Conservation (phyloP, 75 land plant species). For the Sequoia sempervirens region DNA sequence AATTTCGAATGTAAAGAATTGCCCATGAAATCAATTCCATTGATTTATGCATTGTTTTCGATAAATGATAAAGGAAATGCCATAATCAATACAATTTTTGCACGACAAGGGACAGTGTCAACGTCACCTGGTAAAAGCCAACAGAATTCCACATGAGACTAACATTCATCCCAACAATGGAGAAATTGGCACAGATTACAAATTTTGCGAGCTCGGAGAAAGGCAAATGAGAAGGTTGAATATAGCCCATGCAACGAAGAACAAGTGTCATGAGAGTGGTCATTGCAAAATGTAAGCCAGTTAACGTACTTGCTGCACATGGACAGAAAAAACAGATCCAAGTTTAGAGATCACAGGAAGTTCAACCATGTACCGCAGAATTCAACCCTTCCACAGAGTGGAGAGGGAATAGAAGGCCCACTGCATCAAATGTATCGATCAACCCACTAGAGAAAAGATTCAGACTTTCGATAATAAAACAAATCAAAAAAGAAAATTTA, state of each 20-base stretch:
- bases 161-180: constrained; percentile 98
- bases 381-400: neutral
- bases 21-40: neutral
- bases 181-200: constrained; percentile 85
- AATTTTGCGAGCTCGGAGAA: constrained; percentile 69
- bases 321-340: neutral
- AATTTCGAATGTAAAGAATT: neutral
- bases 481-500: neutral
- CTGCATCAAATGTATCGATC: neutral
- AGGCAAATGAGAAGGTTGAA: constrained; percentile 80
- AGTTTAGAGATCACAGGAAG: neutral
- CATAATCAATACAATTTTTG: neutral
- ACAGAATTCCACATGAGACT: constrained; percentile 99
- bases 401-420: neutral
- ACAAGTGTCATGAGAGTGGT: constrained; percentile 82
- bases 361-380: neutral
- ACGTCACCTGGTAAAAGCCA: constrained; percentile 90
- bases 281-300: constrained; percentile 85
- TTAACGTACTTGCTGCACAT: constrained; percentile 89
- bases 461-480: neutral
- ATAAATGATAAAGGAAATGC: neutral
- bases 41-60: neutral
- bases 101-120: neutral
- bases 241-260: constrained; percentile 78
- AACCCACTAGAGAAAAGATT: neutral